A percentile compares a stretch with the other conserved stretches of the same genome.
Evolutionary conservation across 1,284 basidiomycete genomes (phyloP).

Genomic region (Cerioporus squamosus): DNA sequence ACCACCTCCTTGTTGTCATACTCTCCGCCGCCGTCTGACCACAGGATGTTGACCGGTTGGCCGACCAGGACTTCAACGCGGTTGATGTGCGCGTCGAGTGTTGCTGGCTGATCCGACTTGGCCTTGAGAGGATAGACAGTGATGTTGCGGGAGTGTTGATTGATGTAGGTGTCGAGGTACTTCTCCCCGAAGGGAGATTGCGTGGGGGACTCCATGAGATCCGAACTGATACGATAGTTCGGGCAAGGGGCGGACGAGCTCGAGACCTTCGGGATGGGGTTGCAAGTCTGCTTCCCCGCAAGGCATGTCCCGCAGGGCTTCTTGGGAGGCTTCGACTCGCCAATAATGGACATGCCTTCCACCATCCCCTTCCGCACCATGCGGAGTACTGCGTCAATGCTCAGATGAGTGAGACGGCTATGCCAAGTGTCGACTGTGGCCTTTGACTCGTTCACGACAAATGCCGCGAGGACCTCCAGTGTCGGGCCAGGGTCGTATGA

Average conservation of each 20-base stretch:
- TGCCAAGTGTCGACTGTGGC: conserved; percentile 30
- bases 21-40: conserved; percentile 15
- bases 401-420: conserved; percentile 29
- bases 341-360: conserved; percentile 18
- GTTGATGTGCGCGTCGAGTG: conserved; percentile 5
- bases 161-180: conserved; percentile 19
- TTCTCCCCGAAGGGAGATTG: neutral
- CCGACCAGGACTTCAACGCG: conserved; percentile 32
- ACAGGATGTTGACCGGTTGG: conserved; percentile 41
- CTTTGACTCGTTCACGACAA: conserved; percentile 5
- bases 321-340: neutral
- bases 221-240: no score
- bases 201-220: neutral
- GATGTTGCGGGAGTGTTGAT: conserved; percentile 10
- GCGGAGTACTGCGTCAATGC: conserved; percentile 11
- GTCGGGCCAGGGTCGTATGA: no score
- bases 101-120: conserved; percentile 11
- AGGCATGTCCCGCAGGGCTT: conserved; percentile 14
- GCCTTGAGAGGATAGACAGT: conserved; percentile 10
- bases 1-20: conserved; percentile 8
- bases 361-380: conserved; percentile 19
- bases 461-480: conserved; percentile 1
- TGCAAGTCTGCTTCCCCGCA: conserved; percentile 22
- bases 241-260: neutral
- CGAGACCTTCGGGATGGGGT: conserved; percentile 6